A percentile compares a stretch with the other conserved stretches of the same genome.
These are phyloP conservation scores for Pontederia crassipes DNA, from an alignment of 176 grass and related monocot genomes.

Conservation along the genomic window DNA sequence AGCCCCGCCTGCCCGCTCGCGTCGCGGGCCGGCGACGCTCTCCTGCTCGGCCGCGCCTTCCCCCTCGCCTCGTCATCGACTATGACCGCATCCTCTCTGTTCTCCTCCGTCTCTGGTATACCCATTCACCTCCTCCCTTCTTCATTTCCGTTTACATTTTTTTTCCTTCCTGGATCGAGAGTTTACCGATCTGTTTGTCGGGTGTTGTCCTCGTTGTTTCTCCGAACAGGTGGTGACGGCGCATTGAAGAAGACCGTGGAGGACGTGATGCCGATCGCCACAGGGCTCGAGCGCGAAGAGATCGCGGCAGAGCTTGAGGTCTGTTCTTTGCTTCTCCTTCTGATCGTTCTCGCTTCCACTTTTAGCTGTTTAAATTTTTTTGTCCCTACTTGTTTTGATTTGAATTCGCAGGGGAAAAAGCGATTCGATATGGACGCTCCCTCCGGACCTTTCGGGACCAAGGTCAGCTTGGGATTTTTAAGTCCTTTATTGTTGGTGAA, in stretches of 20 bases:
- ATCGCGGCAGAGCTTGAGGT: slow-evolving; percentile 17
- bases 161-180: neutral
- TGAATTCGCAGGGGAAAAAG: slow-evolving; percentile 15
- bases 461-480: neutral
- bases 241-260: slow-evolving; percentile 19
- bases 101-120: neutral
- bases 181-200: neutral
- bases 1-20: neutral
- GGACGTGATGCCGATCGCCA: slow-evolving; percentile 20
- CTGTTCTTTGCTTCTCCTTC: neutral
- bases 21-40: neutral
- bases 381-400: neutral
- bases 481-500: neutral
- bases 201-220: neutral
- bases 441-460: slow-evolving; percentile 15
- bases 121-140: neutral
- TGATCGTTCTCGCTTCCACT: neutral
- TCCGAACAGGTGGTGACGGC: slow-evolving; percentile 4
- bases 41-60: neutral
- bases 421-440: slow-evolving; percentile 20
- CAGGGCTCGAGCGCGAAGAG: slow-evolving; percentile 15
- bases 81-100: neutral
- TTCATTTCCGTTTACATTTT: neutral
- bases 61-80: neutral
- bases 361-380: neutral